Evolutionary conservation across 352 stramenopile species (phyloP).

Genomic region (Phytophthora hibernalis): DNA sequence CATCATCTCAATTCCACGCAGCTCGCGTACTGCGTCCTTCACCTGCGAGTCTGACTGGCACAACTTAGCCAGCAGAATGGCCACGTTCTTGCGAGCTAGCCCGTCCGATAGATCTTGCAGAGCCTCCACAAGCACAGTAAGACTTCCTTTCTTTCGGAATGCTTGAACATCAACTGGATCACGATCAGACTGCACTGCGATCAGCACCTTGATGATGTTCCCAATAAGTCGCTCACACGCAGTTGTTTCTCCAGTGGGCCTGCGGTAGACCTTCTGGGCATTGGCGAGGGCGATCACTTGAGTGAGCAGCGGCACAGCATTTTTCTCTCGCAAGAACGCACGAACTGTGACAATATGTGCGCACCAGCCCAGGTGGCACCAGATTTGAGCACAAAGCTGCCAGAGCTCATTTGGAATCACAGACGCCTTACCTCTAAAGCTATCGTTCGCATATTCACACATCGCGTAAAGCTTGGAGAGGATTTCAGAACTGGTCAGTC

Average conservation of each 20-base stretch:
- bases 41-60: slow-evolving; percentile 56
- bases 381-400: slow-evolving; percentile 74
- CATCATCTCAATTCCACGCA: slow-evolving; percentile 88
- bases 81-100: slow-evolving; percentile 75
- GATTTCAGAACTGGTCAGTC: slow-evolving; percentile 24
- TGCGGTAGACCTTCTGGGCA: slow-evolving; percentile 28
- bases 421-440: slow-evolving; percentile 10
- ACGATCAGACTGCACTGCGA: slow-evolving; percentile 47
- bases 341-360: slow-evolving; percentile 37
- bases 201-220: slow-evolving; percentile 77
- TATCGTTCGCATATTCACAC: slow-evolving; percentile 36
- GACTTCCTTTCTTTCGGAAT: slow-evolving; percentile 36
- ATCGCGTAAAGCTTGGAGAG: slow-evolving; percentile 44
- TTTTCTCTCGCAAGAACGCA: slow-evolving; percentile 47
- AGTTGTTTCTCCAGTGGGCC: slow-evolving; percentile 18
- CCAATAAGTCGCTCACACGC: slow-evolving; percentile 62
- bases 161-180: slow-evolving; percentile 16
- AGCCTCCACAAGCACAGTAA: slow-evolving; percentile 51
- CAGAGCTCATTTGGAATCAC: slow-evolving; percentile 42
- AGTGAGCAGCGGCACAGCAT: slow-evolving; percentile 43
- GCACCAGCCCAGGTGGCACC: slow-evolving; percentile 78
- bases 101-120: slow-evolving; percentile 59
- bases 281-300: slow-evolving; percentile 51
- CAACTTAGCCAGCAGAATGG: slow-evolving; percentile 76
- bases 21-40: slow-evolving; percentile 60